phyloP scores from a whole-genome alignment of 768 basidiomycete species.

The Filobasidium wieringae region DNA sequence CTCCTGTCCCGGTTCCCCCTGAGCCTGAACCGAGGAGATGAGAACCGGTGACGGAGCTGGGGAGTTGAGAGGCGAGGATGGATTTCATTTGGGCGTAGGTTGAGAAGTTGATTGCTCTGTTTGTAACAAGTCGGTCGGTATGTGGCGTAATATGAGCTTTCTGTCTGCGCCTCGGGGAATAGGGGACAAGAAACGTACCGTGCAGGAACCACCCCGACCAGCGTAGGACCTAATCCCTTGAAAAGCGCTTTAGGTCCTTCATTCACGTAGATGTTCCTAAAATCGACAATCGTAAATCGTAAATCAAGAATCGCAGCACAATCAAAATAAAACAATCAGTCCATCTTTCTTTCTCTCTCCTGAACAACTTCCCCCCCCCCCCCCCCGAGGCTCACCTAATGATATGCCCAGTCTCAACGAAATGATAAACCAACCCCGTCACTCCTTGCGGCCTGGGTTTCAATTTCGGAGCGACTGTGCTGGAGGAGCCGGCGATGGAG shows the following conservation, averaged over 20 bases:
- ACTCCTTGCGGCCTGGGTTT: constrained; percentile 36
- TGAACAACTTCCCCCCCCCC: neutral
- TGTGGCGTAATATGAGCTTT: neutral
- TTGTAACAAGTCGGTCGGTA: neutral
- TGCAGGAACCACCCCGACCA: constrained; percentile 90
- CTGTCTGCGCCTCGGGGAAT: neutral
- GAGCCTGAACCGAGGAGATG: no score
- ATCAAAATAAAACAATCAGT: no score
- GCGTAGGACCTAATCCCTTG: constrained; percentile 84
- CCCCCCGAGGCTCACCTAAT: constrained; percentile 52
- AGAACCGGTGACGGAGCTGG: constrained; percentile 15
- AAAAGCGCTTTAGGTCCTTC: constrained; percentile 84
- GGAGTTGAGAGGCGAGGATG: constrained; percentile 66
- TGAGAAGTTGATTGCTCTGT: constrained; percentile 82
- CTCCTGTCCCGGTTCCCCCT: neutral
- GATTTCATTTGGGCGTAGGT: constrained; percentile 95
- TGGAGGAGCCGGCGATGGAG: neutral
- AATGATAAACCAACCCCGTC: constrained; percentile 66
- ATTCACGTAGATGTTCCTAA: constrained; percentile 58
- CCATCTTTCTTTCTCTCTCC: neutral
- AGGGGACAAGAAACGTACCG: constrained; percentile 40
- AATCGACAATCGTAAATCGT: neutral
- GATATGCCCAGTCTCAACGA: constrained; percentile 86
- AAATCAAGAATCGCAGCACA: neutral
- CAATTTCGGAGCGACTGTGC: neutral